Base-by-base conservation (phyloP, 2,329 filamentous ascomycete species). In the Diplodia corticola region DNA sequence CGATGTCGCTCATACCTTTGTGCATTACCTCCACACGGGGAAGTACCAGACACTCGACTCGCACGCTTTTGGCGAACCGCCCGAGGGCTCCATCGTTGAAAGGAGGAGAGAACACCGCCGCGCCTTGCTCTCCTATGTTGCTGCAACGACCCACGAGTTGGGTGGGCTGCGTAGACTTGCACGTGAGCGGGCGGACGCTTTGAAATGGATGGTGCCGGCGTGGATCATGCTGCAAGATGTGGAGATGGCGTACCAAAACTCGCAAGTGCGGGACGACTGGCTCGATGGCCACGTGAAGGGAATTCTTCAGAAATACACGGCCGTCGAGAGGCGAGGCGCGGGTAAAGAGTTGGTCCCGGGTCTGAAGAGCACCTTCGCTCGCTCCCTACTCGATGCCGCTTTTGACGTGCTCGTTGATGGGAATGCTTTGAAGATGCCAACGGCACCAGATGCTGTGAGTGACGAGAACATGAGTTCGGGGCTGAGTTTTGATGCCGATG, bases 1-100 rank as follows among this genome's bases (percentile, higher is more conserved):
- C 10, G 26, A 61, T 10, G 12, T 48, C 35, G 35, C 33, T 64
- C 68, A 48, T 20, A 46, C 57, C 13, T 40, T 74, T 24, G 66
- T 72, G 26, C 72, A 74, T 46, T 73, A 69, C 65, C 60, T 74
- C n/a, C 67, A 72, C 68, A 73, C 73, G 4, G 71, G 70, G n/a
- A 48, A 64, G 22, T 74, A 74, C 49, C 73, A 74, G 44, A 72
- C 72, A 3, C 70, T 74, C 20, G 51, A 66, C 48, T 33, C 69
- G 30, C 33, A n/a, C 24, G 10, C 37, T 22, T 4, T 9, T 17
- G 22, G 17, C 54, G 54, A 24, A 6, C 24, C 44, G 17, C 37
- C 33, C 37, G 4, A 20, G 10, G 15, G 9, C 28, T 12, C 30
- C 17, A 17, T 2, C 17, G 51, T 22, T 4, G 30, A 17, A 13